These are phyloP conservation scores for Pseudocercospora fijiensis DNA, from an alignment of 2,329 filamentous ascomycete species.

Conservation along the genomic window DNA sequence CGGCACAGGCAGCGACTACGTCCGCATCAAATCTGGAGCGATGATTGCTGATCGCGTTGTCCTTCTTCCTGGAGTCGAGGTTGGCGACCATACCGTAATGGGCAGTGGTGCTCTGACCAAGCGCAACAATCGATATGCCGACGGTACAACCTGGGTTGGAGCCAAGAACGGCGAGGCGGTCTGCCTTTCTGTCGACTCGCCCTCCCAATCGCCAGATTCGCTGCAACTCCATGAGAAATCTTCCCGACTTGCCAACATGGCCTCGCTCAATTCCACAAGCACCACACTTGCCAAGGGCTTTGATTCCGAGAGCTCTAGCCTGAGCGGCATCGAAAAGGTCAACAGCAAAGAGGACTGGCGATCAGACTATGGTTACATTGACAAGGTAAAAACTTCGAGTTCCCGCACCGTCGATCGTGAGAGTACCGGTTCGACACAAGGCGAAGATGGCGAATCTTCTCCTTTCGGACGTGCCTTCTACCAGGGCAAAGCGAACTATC, in stretches of 20 bases:
- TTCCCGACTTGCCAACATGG: conserved; percentile 16
- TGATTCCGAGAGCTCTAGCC: conserved; percentile 29
- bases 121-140: conserved; percentile 47
- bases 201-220: conserved; percentile 1
- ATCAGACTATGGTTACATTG: conserved; percentile 9
- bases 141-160: conserved; percentile 54
- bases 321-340: conserved; percentile 14
- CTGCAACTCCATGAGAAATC: conserved; percentile 22
- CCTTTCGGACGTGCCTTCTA: conserved; percentile 61
- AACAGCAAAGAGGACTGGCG: conserved; percentile 8
- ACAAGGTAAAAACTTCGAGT: not conserved
- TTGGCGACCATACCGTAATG: conserved; percentile 53
- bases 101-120: conserved; percentile 56
- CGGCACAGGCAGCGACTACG: conserved; percentile 49
- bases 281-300: conserved; percentile 28
- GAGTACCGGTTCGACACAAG: conserved; percentile 5
- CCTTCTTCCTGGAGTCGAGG: conserved; percentile 52
- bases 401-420: not conserved
- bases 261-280: conserved; percentile 32
- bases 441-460: conserved; percentile 30
- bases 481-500: conserved; percentile 51
- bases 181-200: conserved; percentile 41
- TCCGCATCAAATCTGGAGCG: conserved; percentile 50
- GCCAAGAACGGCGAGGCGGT: conserved; percentile 54
- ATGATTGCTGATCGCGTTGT: conserved; percentile 60